phyloP scores from a whole-genome alignment of 345 rosid genomes.

The Moricandia arvensis region DNA sequence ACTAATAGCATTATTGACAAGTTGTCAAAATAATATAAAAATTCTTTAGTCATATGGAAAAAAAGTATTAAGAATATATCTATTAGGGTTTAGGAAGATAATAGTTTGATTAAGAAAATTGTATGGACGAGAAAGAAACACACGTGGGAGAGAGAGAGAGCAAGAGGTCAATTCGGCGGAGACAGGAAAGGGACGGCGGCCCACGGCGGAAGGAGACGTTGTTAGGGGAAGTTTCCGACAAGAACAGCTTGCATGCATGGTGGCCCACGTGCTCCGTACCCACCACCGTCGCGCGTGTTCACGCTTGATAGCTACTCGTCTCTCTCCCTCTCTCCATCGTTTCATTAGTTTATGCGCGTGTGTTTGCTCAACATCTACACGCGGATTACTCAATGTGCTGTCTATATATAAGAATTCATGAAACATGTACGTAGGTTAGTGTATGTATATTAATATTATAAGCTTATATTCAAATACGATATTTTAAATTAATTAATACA shows the following conservation, averaged over 20 bases:
- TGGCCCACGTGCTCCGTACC: slow-evolving; percentile 38
- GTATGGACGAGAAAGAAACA: slow-evolving; percentile 37
- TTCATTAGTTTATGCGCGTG: neutral
- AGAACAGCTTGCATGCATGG: slow-evolving; percentile 43
- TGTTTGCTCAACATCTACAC: neutral
- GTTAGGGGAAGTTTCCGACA: slow-evolving; percentile 44
- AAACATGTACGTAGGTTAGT: slow-evolving; percentile 3
- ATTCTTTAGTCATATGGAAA: neutral
- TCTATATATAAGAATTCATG: neutral
- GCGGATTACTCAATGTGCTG: neutral
- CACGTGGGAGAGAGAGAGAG: slow-evolving; percentile 34
- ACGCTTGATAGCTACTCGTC: slow-evolving; percentile 18
- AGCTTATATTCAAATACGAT: neutral
- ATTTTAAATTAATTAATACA: neutral
- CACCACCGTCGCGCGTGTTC: slow-evolving; percentile 42
- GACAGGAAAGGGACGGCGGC: slow-evolving; percentile 43
- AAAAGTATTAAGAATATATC: neutral
- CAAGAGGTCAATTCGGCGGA: slow-evolving; percentile 40
- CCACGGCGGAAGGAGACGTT: slow-evolving; percentile 43
- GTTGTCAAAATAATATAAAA: slow-evolving; percentile 9
- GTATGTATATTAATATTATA: neutral
- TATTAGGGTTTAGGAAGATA: slow-evolving; percentile 15
- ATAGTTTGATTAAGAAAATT: slow-evolving; percentile 4
- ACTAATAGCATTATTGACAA: slow-evolving; percentile 21
- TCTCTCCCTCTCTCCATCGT: neutral